These are phyloP conservation scores for Naganishia kalamii DNA, from an alignment of 768 basidiomycete genomes.

Conservation along the genomic window DNA sequence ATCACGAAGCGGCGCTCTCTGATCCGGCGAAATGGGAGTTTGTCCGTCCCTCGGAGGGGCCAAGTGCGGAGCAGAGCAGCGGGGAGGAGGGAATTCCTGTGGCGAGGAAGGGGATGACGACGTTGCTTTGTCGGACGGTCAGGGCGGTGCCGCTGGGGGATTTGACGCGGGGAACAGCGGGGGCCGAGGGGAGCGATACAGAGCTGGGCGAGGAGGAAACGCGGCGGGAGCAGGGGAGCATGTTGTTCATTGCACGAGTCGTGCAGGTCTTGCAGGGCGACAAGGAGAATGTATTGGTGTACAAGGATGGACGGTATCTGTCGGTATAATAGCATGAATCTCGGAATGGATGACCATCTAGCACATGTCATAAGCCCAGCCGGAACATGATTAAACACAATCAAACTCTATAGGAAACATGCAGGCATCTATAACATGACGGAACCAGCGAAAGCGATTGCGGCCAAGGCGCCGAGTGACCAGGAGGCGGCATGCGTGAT, in stretches of 20 bases:
- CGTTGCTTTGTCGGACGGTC: conserved; percentile 66
- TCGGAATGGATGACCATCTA: too few relatives aligned
- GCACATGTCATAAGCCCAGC: too few relatives aligned
- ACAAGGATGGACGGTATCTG: conserved; percentile 11
- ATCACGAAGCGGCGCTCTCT: conserved; percentile 41
- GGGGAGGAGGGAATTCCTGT: conserved; percentile 23
- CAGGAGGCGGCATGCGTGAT: neutral
- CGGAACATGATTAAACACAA: too few relatives aligned
- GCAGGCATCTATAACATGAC: neutral
- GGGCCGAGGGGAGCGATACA: conserved; percentile 9
- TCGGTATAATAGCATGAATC: conserved; percentile 11
- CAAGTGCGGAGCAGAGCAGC: neutral
- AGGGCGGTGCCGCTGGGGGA: conserved; percentile 61
- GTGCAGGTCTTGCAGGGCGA: conserved; percentile 51
- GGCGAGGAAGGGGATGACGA: conserved; percentile 55
- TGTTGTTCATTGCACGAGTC: conserved; percentile 78
- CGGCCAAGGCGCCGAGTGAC: neutral
- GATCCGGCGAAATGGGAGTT: conserved; percentile 14
- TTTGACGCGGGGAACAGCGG: conserved; percentile 25
- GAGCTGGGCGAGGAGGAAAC: neutral
- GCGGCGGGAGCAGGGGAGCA: conserved; percentile 49
- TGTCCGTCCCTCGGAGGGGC: neutral
- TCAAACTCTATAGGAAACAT: neutral
- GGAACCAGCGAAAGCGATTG: neutral
- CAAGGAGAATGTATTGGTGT: neutral